Percentiles rank a stretch among this genome's conserved stretches.
phyloP scores from a whole-genome alignment of 257 asterid genomes.

The Fraxinus anomala region DNA sequence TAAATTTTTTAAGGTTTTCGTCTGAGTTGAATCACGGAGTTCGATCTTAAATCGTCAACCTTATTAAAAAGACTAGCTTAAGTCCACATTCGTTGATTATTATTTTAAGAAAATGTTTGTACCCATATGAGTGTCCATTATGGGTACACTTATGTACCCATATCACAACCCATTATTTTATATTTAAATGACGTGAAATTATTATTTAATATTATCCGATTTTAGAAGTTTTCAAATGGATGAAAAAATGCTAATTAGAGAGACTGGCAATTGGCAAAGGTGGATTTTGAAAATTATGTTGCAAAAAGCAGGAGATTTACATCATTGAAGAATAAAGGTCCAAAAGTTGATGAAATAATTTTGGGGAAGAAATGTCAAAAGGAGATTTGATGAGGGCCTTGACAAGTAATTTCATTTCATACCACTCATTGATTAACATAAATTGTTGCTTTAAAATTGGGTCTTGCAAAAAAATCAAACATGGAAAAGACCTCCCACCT shows the following conservation, averaged over 20 bases:
- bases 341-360: background rate
- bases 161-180: too few relatives aligned
- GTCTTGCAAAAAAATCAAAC: conserved; percentile 17
- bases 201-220: too few relatives aligned
- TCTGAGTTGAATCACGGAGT: too few relatives aligned
- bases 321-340: conserved; percentile 20
- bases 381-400: conserved; percentile 27
- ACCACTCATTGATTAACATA: conserved; percentile 22
- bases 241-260: background rate
- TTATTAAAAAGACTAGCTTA: too few relatives aligned
- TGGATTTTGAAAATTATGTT: conserved; percentile 4
- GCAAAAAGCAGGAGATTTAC: conserved; percentile 19
- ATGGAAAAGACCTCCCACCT: conserved; percentile 31
- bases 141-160: too few relatives aligned
- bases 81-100: too few relatives aligned
- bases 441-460: conserved; percentile 27
- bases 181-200: too few relatives aligned
- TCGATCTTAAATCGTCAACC: too few relatives aligned
- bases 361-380: conserved; percentile 19
- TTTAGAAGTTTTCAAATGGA: background rate
- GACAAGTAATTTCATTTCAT: conserved; percentile 20
- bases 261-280: conserved; percentile 5
- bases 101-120: too few relatives aligned
- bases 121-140: too few relatives aligned
- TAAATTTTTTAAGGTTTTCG: too few relatives aligned